Evolutionary conservation across 2,329 filamentous ascomycete species (phyloP).

Genomic region (Colletotrichum somersetense): DNA sequence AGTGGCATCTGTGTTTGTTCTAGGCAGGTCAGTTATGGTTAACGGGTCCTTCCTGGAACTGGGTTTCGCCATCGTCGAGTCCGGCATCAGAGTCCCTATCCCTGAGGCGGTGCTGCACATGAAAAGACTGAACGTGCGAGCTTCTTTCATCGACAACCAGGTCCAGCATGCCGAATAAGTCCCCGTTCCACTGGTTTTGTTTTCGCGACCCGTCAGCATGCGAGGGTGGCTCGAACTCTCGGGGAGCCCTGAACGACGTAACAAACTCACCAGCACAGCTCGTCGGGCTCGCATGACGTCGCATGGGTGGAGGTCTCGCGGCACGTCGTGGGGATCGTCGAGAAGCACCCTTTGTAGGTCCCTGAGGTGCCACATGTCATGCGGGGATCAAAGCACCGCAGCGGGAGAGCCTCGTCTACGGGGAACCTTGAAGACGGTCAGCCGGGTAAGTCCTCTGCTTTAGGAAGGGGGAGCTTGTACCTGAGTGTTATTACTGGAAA

Average conservation of each 20-base stretch:
- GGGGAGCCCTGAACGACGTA: neutral
- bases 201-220: neutral
- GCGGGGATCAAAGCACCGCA: neutral
- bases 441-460: neutral
- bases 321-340: conserved; percentile 22
- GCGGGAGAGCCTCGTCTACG: neutral
- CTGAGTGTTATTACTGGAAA: neutral
- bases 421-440: neutral
- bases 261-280: conserved; percentile 22
- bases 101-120: neutral
- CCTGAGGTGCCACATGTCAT: conserved; percentile 16
- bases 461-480: fast-evolving
- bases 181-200: neutral
- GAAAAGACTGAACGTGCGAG: conserved; percentile 13
- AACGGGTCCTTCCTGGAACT: neutral
- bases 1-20: neutral
- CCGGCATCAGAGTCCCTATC: neutral
- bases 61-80: neutral
- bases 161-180: conserved; percentile 14
- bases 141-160: neutral
- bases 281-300: neutral
- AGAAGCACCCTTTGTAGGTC: conserved; percentile 20
- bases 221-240: neutral
- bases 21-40: neutral
- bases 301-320: neutral